Evolutionary conservation across 2,329 filamentous ascomycete species (phyloP), one percentile per base, ranked within the genome.

Genomic region (Pyrenophora graminea): DNA sequence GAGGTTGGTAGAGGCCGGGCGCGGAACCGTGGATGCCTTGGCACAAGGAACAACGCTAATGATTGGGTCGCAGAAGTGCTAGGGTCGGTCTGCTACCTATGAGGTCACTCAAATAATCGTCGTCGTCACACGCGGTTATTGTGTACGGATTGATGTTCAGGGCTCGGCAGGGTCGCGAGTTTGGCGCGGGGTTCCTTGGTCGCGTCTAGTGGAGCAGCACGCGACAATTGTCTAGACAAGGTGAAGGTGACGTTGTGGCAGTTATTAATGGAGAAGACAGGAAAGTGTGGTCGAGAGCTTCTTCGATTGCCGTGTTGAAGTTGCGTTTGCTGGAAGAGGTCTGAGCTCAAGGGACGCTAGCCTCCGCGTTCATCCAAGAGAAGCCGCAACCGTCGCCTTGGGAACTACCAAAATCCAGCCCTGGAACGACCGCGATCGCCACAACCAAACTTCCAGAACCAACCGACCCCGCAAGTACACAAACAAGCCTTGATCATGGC

Each of bases 401-500:
- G 33, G 38, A 53, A 41, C 46, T 53, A 36, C 52, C 39, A 17
- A 21, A 37, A 30, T 36, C 34, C 31, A 44, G 34, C 48, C 36
- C 34, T 21, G 21, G 42, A 33, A 48, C 45, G 39, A 40, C 18
- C 21, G 36, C 27, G 9, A 13, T 27, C 18, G 18, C 21, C 30
- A n/a, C 2, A 42, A 19, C 19, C 27, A 30, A 30, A 30, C 27
- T 12, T 30, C 27, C 27, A 30, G 27, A 30, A 30, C 9, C 27
- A 30, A 3, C 9, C 15, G 15, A 15, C 8, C 27, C 27, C 10
- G 4, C 9, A 30, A 13, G 23, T 27, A 13, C 39, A 38, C 42
- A 23, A 30, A 40, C 13, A 36, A 42, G 23, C 15, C 25, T 30
- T 25, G n/a, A 54, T 37, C 4, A 82, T 82, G 80, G 65, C 78